Evolutionary conservation across 1,284 basidiomycete species (phyloP).

Genomic region (Trametes versicolor): DNA sequence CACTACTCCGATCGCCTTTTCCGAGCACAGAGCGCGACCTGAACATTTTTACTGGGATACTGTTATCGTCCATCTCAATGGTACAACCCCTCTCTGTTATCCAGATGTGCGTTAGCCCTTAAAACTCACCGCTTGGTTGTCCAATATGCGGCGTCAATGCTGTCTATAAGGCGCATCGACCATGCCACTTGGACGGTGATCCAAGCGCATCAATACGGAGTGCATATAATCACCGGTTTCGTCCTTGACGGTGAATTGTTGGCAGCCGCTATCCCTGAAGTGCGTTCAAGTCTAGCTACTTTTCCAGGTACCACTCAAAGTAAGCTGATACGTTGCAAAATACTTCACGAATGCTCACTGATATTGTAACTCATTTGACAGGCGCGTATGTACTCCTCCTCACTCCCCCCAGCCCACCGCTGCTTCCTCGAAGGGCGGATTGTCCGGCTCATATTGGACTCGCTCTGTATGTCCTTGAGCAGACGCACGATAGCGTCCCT

Average conservation of each 20-base stretch:
- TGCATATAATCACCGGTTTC: background rate
- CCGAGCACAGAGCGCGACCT: no score
- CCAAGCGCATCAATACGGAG: background rate
- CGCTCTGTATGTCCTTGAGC: background rate
- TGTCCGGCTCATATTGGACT: background rate
- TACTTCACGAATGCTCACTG: background rate
- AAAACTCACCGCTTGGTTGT: background rate
- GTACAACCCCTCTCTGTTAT: no score
- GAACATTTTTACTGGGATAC: no score
- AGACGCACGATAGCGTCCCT: background rate
- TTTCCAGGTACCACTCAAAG: background rate
- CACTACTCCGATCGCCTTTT: no score
- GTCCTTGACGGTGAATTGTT: background rate
- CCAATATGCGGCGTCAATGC: background rate
- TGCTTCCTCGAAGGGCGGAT: background rate
- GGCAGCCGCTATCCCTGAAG: background rate
- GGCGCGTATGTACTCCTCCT: background rate
- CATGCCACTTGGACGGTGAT: background rate
- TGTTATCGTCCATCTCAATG: no score
- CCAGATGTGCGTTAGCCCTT: no score
- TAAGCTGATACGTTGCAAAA: background rate
- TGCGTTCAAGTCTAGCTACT: background rate
- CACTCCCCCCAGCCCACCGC: background rate
- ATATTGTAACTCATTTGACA: background rate
- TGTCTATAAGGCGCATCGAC: background rate